Evolutionary conservation across 352 stramenopile genomes (phyloP).

Genomic region (Globisporangium alternatum): DNA sequence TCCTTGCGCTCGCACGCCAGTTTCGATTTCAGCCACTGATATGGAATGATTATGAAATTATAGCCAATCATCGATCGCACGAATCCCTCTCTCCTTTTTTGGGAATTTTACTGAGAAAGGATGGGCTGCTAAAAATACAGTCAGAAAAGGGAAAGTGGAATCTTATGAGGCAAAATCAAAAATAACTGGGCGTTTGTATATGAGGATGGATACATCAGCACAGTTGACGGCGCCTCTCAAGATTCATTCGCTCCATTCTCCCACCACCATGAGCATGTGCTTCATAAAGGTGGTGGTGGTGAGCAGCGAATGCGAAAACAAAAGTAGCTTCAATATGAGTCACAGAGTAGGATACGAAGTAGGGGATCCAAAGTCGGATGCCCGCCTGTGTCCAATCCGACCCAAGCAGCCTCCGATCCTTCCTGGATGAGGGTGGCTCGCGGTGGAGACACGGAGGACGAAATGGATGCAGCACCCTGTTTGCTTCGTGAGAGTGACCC

Average conservation of each 20-base stretch:
- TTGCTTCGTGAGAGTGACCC: background rate
- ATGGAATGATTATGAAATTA: background rate
- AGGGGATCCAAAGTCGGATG: background rate
- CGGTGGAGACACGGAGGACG: too few species aligned
- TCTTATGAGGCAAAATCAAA: background rate
- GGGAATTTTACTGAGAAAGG: background rate
- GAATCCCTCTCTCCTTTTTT: background rate
- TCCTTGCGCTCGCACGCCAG: constrained; percentile 1
- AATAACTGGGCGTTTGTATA: background rate
- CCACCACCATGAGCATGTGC: background rate
- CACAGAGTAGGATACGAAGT: background rate
- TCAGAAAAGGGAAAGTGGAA: constrained; percentile 2
- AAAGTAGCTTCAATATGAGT: background rate
- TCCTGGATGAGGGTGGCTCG: background rate
- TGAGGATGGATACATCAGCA: background rate
- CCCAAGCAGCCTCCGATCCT: background rate
- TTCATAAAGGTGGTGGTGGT: too few species aligned
- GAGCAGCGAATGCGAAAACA: background rate
- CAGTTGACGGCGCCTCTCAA: too few species aligned
- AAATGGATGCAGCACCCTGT: background rate
- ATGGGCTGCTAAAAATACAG: constrained; percentile 5
- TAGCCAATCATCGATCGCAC: background rate
- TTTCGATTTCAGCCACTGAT: background rate
- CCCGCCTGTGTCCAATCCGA: background rate
- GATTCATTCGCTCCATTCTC: background rate